Conservation (phyloP, 2,329 filamentous ascomycete species). For the Paecilomyces formosus region DNA sequence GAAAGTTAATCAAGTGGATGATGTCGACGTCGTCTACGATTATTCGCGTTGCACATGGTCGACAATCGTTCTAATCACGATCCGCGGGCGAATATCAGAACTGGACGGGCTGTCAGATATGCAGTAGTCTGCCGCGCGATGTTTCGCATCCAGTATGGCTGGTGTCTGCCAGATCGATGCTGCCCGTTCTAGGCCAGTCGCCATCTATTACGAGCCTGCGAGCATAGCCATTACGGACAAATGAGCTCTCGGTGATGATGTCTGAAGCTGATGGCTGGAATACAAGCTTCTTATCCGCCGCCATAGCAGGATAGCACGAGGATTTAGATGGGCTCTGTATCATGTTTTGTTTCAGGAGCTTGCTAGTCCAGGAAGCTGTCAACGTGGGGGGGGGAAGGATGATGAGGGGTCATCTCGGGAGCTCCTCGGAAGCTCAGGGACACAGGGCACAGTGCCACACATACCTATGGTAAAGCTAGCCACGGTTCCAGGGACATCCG, state of each 20-base stretch:
- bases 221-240: background rate
- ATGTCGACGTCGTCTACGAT: background rate
- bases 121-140: background rate
- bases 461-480: background rate
- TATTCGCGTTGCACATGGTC: background rate
- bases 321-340: background rate
- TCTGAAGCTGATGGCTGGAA: background rate
- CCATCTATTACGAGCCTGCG: background rate
- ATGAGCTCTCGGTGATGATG: background rate
- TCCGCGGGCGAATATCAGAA: background rate
- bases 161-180: background rate
- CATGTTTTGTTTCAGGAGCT: background rate
- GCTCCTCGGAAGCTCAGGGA: background rate
- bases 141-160: background rate
- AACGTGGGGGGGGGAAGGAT: background rate
- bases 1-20: background rate
- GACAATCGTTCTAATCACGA: background rate
- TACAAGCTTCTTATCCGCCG: background rate
- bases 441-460: background rate
- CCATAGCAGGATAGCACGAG: background rate
- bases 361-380: background rate
- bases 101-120: background rate
- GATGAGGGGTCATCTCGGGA: background rate
- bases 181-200: background rate
- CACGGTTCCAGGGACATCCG: background rate